A percentile compares a stretch with the other conserved stretches of the same genome.
phyloP scores from a whole-genome alignment of 2,329 filamentous ascomycete species.

The Blastomyces gilchristii region DNA sequence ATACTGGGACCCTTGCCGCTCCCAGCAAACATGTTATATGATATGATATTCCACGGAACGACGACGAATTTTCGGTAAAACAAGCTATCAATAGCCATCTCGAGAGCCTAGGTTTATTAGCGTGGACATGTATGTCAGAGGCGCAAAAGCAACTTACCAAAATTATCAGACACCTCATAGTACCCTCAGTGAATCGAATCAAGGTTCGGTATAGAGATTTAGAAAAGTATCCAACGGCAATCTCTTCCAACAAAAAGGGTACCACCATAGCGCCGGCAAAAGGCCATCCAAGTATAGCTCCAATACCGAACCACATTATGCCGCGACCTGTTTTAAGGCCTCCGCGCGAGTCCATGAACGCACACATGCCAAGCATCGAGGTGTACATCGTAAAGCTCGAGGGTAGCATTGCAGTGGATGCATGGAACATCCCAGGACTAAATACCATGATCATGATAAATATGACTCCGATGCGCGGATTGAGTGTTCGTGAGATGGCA shows the following conservation, averaged over 20 bases:
- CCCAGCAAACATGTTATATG: slow-evolving; percentile 86
- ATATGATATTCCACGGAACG: slow-evolving; percentile 85
- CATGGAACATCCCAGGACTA: slow-evolving; percentile 88
- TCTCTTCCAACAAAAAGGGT: slow-evolving; percentile 73
- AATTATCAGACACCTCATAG: slow-evolving; percentile 55
- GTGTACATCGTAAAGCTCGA: slow-evolving; percentile 97
- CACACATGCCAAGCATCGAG: slow-evolving; percentile 70
- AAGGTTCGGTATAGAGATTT: slow-evolving; percentile 52
- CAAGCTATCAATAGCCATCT: slow-evolving; percentile 64
- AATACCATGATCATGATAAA: slow-evolving; percentile 68
- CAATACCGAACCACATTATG: slow-evolving; percentile 83
- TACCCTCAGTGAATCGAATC: slow-evolving; percentile 56
- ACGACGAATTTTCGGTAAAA: slow-evolving; percentile 72
- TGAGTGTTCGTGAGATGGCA: slow-evolving; percentile 63
- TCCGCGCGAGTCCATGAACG: slow-evolving; percentile 82
- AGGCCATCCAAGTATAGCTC: slow-evolving; percentile 83
- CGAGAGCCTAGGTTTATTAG: slow-evolving; percentile 47
- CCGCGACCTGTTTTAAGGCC: slow-evolving; percentile 70
- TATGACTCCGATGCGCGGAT: slow-evolving; percentile 72
- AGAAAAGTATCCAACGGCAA: slow-evolving; percentile 43
- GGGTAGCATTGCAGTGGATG: slow-evolving; percentile 74
- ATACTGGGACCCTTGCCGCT: slow-evolving; percentile 72
- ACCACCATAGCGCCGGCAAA: slow-evolving; percentile 74
- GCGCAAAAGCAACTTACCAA: slow-evolving; percentile 45
- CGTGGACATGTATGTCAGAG: not conserved